Base-by-base conservation (phyloP, 192 early-diverging fungal genomes). In the Coemansia sp. region DNA sequence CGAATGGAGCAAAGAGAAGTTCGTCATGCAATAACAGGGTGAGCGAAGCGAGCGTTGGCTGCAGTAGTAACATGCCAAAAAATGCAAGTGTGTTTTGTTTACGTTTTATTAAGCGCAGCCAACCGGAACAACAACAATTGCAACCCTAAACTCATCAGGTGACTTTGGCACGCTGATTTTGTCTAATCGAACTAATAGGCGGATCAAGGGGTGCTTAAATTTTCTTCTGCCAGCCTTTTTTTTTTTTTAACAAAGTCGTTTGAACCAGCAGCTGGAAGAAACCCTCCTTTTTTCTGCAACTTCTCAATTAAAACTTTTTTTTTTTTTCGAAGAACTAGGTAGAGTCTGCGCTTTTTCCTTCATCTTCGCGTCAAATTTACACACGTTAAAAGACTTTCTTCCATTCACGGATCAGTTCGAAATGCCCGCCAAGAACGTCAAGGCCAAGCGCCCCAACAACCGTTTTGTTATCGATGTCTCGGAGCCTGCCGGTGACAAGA, bases 381-480 rank as follows among this genome's bases (percentile, higher is more conserved):
- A 5, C 44, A 51, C 48, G 35, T 36, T 38, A 53, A 51, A 51
- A 51, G 23, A 34, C 20, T 26, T 34, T 24, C 55, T 30, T 51
- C 57, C 39, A 0, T 44, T 36, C 41, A 33, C 66, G 58, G 24
- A 57, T 41, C 41, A 72, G 21, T 57, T 24, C 55, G 43, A 67
- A 75, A 81, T 81, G 78, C 68, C 78, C 53, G 69, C 73, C 57
- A 81, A 81, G 78, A 60, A 66, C 66, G 64, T 58, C 63, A 81
- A 81, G 78, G 68, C 75, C 64, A 89, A 89, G 87, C 87, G 87
- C 86, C 78, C 84, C 64, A 73, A 71, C 72, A 64, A 84, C 87
- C 95, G 93, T 86, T 96, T 90, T 89, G 91, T 91, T 76, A 91
- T 99, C 76, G 96, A 98, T 86, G 90, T 89, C 86, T 94, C 95